Base-by-base conservation (phyloP, 2,329 filamentous ascomycete genomes). In the Hypocreales sp. region DNA sequence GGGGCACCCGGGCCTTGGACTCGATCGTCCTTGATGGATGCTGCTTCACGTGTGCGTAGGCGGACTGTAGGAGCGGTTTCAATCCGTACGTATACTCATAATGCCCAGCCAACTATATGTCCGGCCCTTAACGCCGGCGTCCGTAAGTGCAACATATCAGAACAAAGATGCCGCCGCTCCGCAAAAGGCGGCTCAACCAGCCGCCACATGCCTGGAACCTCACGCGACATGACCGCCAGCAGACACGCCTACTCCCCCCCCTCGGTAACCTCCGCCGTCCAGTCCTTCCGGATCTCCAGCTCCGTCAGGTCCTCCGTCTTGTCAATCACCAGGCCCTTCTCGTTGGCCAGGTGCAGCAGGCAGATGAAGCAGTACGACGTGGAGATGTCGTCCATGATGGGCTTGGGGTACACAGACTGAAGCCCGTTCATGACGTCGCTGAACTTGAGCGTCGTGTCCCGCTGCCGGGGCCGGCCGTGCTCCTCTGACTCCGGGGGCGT, bases 321-420 rank as follows among this genome's bases (percentile, higher is more conserved):
- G 38, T 79, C 67, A 35, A 94, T 79, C 15, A 79, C 64, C 21
- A 94, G 60, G 0, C 86, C 86, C 57, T 92, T 87, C 47, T 94
- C 86, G 53, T 94, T 94, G 33, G 86, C 86, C 42, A 94, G 50
- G 53, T 94, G 86, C 37, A 94, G 58, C 31, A 93, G 56, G 42
- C 81, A 92, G 45, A 98, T 98, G 56, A 95, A 98, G 50, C 90
- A 92, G 54, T 60, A 78, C 36, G 70, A 92, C 0, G 90, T 98
- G 20, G 84, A 93, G 44, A 98, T 95, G 52, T 98, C 90, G 34
- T 79, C 74, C 72, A 98, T 81, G 33, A 74, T 72, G 39, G 80
- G 67, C 50, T 81, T 79, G 8, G 84, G 77, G 45, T 98, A 98
- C 7, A 93, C 83, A 5, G 64, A 56, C 47, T 92, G 80, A 25